These are phyloP conservation scores for Nasturtium officinale DNA, from an alignment of 345 rosid genomes.

Conservation along the genomic window DNA sequence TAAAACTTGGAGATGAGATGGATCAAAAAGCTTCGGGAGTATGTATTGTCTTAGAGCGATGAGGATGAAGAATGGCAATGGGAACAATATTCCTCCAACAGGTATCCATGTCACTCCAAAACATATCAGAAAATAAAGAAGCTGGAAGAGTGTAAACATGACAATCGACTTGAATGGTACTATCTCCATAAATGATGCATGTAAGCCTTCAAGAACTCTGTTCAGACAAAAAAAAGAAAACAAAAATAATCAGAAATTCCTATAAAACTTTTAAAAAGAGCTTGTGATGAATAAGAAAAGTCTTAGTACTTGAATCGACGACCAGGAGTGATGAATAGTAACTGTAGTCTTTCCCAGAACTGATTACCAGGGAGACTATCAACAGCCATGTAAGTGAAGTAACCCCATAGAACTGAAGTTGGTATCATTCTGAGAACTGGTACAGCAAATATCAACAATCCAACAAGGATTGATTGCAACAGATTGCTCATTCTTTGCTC, in stretches of 20 bases:
- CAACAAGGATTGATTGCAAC: slow-evolving; percentile 75
- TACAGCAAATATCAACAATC: slow-evolving; percentile 52
- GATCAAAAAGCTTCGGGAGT: slow-evolving; percentile 67
- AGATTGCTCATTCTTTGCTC: slow-evolving; percentile 84
- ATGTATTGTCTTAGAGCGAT: slow-evolving; percentile 63
- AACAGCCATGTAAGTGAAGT: slow-evolving; percentile 89
- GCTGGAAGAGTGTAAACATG: slow-evolving; percentile 66
- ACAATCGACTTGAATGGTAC: slow-evolving; percentile 71
- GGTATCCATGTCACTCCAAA: slow-evolving; percentile 88
- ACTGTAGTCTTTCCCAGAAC: slow-evolving; percentile 78
- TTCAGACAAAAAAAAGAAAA: not conserved
- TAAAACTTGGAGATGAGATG: slow-evolving; percentile 63
- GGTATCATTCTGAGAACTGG: slow-evolving; percentile 71
- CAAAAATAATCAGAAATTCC: not conserved
- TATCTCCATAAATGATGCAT: slow-evolving; percentile 72
- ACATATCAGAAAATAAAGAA: slow-evolving; percentile 61
- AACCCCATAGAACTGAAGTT: slow-evolving; percentile 87
- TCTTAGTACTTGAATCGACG: slow-evolving; percentile 66
- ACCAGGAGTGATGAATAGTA: slow-evolving; percentile 72
- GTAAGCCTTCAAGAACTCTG: slow-evolving; percentile 73
- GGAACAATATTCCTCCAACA: slow-evolving; percentile 73
- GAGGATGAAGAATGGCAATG: slow-evolving; percentile 73
- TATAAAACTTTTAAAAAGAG: not conserved
- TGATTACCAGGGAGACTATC: slow-evolving; percentile 90
- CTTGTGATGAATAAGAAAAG: slow-evolving; percentile 5